Evolutionary conservation across 2,329 filamentous ascomycete species (phyloP).

Genomic region (Fusarium agapanthi): DNA sequence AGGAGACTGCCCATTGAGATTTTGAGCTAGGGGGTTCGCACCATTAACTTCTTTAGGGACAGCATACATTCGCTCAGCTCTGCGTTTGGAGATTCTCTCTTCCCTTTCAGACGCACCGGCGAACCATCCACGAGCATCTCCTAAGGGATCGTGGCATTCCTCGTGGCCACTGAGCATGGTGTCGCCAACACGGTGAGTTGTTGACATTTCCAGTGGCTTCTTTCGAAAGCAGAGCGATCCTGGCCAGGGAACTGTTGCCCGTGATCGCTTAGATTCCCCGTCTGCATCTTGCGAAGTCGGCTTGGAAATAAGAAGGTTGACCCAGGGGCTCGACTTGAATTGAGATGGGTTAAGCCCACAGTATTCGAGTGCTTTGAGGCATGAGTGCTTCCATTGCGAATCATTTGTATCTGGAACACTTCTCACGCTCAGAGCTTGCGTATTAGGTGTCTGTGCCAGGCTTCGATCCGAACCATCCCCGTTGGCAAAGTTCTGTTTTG

Average conservation of each 20-base stretch:
- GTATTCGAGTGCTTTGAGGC: conserved; percentile 60
- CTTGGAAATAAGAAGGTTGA: conserved; percentile 59
- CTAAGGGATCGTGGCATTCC: conserved; percentile 59
- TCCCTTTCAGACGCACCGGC: conserved; percentile 55
- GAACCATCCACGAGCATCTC: conserved; percentile 60
- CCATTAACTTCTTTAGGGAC: conserved; percentile 54
- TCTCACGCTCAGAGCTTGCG: conserved; percentile 56
- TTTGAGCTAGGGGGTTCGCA: conserved; percentile 54
- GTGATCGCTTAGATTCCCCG: conserved; percentile 53
- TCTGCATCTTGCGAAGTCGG: conserved; percentile 54
- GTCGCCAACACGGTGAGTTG: conserved; percentile 52
- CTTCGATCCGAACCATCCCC: conserved; percentile 43
- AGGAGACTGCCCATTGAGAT: conserved; percentile 61
- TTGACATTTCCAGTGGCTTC: conserved; percentile 52
- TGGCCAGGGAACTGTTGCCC: conserved; percentile 62
- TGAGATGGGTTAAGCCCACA: conserved; percentile 57
- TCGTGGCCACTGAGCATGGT: conserved; percentile 49
- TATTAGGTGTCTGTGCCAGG: conserved; percentile 61
- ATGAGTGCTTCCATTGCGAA: conserved; percentile 59
- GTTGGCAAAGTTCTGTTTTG: conserved; percentile 35
- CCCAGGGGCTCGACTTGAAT: conserved; percentile 58
- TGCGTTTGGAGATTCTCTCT: conserved; percentile 57
- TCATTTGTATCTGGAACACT: conserved; percentile 53
- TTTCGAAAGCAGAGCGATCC: conserved; percentile 63
- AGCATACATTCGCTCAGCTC: conserved; percentile 58